Percentiles rank a stretch among this genome's conserved stretches.
These are phyloP conservation scores for Parastagonospora nodorum DNA, from an alignment of 2,329 filamentous ascomycete genomes.

Conservation along the genomic window DNA sequence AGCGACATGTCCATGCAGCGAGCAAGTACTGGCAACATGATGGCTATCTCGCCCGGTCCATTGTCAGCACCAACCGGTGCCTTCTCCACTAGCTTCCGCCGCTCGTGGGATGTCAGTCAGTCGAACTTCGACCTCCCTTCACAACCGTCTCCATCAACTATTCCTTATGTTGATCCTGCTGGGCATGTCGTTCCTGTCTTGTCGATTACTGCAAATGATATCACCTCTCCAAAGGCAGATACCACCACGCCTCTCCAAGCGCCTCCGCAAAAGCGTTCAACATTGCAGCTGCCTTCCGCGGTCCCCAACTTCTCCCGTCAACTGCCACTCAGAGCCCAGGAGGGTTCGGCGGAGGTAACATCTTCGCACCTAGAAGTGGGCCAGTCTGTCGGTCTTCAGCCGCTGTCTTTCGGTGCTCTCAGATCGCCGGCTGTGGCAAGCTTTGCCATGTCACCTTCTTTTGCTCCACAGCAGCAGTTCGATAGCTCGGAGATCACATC, in stretches of 20 bases:
- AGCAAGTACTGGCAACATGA: constrained; percentile 49
- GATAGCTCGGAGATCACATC: constrained; percentile 30
- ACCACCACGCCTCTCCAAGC: constrained; percentile 14
- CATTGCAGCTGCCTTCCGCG: constrained; percentile 13
- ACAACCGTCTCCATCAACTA: constrained; percentile 32
- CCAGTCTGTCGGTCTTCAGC: constrained; percentile 21
- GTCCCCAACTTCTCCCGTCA: constrained; percentile 49
- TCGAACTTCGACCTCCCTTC: constrained; percentile 40
- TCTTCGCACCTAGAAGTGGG: constrained; percentile 16
- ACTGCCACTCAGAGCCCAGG: constrained; percentile 33
- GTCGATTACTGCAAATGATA: constrained; percentile 35
- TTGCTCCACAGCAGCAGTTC: constrained; percentile 17
- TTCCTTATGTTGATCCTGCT: constrained; percentile 45
- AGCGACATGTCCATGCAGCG: constrained; percentile 55
- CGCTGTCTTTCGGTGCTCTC: constrained; percentile 29
- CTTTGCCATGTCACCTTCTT: constrained; percentile 32
- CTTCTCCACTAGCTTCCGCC: constrained; percentile 44
- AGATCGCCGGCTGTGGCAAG: constrained; percentile 35
- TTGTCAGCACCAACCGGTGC: constrained; percentile 46
- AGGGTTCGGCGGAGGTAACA: constrained; percentile 16
- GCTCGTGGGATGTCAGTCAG: constrained; percentile 48
- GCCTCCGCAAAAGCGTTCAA: constrained; percentile 12
- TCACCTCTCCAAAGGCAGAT: constrained; percentile 8
- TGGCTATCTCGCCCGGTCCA: constrained; percentile 50
- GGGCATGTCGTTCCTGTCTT: constrained; percentile 45